Conservation (phyloP, 352 stramenopile species). For the Phytophthora pistaciae region DNA sequence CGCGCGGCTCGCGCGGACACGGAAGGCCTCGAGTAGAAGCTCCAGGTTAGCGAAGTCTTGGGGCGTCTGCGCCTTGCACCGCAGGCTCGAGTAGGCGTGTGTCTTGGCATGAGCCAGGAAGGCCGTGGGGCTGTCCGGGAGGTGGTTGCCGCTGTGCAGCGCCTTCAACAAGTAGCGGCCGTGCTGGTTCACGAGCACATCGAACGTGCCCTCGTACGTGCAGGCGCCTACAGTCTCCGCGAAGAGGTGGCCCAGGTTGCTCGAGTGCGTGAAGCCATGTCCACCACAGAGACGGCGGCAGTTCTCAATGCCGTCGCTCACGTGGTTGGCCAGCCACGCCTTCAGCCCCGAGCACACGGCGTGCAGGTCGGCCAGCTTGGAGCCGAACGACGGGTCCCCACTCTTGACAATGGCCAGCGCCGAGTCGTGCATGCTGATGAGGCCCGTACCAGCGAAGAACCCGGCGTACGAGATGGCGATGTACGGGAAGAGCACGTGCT, state of each 20-base stretch:
- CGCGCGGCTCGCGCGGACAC: slow-evolving; percentile 41
- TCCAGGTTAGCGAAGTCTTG: slow-evolving; percentile 49
- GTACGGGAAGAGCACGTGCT: slow-evolving; percentile 54
- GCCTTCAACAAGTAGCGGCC: slow-evolving; percentile 63
- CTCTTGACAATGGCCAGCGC: slow-evolving; percentile 29
- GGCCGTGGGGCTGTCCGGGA: slow-evolving; percentile 21
- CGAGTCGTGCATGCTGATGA: slow-evolving; percentile 28
- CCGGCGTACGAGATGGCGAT: slow-evolving; percentile 58
- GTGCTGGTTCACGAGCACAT: slow-evolving; percentile 75
- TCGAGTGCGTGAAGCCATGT: slow-evolving; percentile 29
- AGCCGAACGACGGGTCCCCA: slow-evolving; percentile 24
- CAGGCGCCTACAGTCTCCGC: slow-evolving; percentile 50
- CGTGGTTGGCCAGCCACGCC: slow-evolving; percentile 31
- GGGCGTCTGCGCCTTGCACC: slow-evolving; percentile 38
- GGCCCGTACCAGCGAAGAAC: slow-evolving; percentile 16
- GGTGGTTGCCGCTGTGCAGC: slow-evolving; percentile 25
- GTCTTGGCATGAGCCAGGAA: slow-evolving; percentile 46
- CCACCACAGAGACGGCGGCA: slow-evolving; percentile 30
- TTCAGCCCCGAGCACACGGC: slow-evolving; percentile 30
- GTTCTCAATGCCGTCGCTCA: slow-evolving; percentile 36
- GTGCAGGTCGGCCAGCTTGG: slow-evolving; percentile 26
- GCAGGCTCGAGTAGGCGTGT: slow-evolving; percentile 37
- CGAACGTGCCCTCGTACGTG: slow-evolving; percentile 76
- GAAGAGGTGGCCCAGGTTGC: slow-evolving; percentile 34
- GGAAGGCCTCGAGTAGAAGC: slow-evolving; percentile 46